Evolutionary conservation across 106 monocot genomes (phyloP), one percentile per base, ranked within the genome.

Genomic region (Phalaenopsis aphrodite): DNA sequence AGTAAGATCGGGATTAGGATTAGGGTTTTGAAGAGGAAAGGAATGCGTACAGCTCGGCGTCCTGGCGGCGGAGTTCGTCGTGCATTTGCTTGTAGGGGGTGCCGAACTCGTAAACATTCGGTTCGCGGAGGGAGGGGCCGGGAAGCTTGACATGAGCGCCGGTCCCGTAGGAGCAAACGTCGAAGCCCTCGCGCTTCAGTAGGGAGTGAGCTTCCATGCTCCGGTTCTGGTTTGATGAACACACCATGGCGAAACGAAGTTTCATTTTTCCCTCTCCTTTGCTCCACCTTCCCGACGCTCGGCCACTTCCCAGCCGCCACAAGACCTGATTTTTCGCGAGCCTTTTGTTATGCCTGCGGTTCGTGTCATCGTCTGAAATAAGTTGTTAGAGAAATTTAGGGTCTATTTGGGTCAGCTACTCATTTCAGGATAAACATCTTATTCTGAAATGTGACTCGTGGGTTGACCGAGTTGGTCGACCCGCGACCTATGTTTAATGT

Each of bases 141-240:
- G 99, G 99, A 67, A 99, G 99, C 91, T 99, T 99, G 24, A 99
- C 99, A 77, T 99, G 91, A 1, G 86, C 74, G 14, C 99, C 99
- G 18, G 99, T 99, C 46, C 99, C 99, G 88, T 99, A 99, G 43
- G 99, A 99, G 42, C 83, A 76, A 36, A 99, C 95, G 82, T 91
- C 91, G 81, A 95, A 84, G 73, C 93, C 93, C 16, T 91, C 88
- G 11, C 95, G 85, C 79, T 90, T 88, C 30, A 99, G 84, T 52
- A 93, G 83, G 47, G 81, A 83, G 91, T 99, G 99, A 30, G 99
- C 90, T 87, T 99, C 99, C 99, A 99, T 99, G 93, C 99, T 99
- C 80, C 99, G 64, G 86, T 99, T 99, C 89, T 95, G 93, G 91
- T 99, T 99, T 83, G 99, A 94, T 17, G 99, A 95, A 85, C 99